These are phyloP conservation scores for Catenaria anguillulae DNA, from an alignment of 371 early-diverging fungal species.

Conservation along the genomic window DNA sequence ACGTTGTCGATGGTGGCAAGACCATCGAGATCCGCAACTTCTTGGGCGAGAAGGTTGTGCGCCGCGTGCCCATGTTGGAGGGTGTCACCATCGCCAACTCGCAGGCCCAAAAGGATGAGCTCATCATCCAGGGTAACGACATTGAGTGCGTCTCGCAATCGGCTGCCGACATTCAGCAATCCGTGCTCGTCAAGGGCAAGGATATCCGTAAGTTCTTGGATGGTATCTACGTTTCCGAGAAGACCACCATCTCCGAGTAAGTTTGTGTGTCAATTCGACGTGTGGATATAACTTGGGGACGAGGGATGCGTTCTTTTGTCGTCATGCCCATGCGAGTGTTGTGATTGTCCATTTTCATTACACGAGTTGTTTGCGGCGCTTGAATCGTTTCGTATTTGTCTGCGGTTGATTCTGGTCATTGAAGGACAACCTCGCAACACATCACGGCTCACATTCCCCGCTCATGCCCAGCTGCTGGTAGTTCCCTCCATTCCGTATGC, in stretches of 20 bases:
- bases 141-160: slow-evolving; percentile 96
- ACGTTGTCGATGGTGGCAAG: slow-evolving; percentile 67
- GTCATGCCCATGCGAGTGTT: too few relatives aligned
- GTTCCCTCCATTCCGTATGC: too few relatives aligned
- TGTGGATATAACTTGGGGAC: too few relatives aligned
- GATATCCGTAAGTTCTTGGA: slow-evolving; percentile 99
- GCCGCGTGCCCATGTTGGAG: slow-evolving; percentile 76
- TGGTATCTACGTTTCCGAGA: slow-evolving; percentile 96
- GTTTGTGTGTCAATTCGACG: too few relatives aligned
- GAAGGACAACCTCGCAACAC: too few relatives aligned
- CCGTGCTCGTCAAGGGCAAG: slow-evolving; percentile 74
- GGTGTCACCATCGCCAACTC: slow-evolving; percentile 81
- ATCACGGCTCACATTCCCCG: too few relatives aligned
- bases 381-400: too few relatives aligned
- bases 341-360: too few relatives aligned
- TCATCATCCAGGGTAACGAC: slow-evolving; percentile 91
- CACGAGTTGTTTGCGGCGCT: too few relatives aligned
- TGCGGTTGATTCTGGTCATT: too few relatives aligned
- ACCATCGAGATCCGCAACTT: slow-evolving; percentile 97
- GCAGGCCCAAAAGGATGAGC: slow-evolving; percentile 88
- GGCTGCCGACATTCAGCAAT: slow-evolving; percentile 79
- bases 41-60: slow-evolving; percentile 94
- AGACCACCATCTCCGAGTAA: slow-evolving; percentile 24
- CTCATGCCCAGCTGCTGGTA: too few relatives aligned
- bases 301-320: too few relatives aligned